Evolutionary conservation across 2,329 filamentous ascomycete species (phyloP).

Genomic region (Chlorencoelia australis): DNA sequence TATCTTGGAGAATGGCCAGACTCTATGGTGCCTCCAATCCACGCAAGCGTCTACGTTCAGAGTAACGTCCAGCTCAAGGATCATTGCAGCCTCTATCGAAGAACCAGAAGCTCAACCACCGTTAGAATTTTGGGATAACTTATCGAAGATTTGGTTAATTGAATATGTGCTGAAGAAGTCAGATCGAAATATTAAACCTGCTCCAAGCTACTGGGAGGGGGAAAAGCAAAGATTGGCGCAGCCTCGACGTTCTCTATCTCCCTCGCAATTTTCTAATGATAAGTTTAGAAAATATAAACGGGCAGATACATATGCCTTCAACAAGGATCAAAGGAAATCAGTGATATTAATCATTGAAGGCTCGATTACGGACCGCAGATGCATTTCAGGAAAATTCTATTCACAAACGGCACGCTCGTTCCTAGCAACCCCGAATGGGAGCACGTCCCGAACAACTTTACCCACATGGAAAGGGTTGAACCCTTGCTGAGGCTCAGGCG

Average conservation of each 20-base stretch:
- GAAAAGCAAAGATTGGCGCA: conserved; percentile 21
- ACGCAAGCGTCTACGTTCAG: not conserved
- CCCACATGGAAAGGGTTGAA: too few species aligned
- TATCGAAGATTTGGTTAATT: conserved; percentile 6
- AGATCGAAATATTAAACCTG: conserved; percentile 2
- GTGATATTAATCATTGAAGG: too few species aligned
- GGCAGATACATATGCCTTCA: not conserved
- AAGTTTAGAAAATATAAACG: conserved; percentile 24
- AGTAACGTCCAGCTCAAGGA: not conserved
- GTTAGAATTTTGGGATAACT: conserved; percentile 4
- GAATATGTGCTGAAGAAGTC: conserved; percentile 2
- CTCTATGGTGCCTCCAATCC: not conserved
- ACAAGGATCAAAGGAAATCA: conserved; percentile 5
- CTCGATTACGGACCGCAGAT: conserved; percentile 24
- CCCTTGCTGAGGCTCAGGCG: too few species aligned
- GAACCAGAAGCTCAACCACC: conserved; percentile 1
- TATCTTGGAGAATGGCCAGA: not conserved
- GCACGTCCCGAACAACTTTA: too few species aligned
- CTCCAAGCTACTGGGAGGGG: conserved; percentile 17
- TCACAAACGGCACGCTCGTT: conserved; percentile 27
- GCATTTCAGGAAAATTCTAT: conserved; percentile 16
- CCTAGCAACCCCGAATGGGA: too few species aligned
- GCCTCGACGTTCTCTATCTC: conserved; percentile 29
- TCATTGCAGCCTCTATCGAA: not conserved
- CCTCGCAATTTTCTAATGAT: conserved; percentile 26